Evolutionary conservation across 2,329 filamentous ascomycete species (phyloP), one percentile per base, ranked within the genome.

Genomic region (Blumeriella jaapii): DNA sequence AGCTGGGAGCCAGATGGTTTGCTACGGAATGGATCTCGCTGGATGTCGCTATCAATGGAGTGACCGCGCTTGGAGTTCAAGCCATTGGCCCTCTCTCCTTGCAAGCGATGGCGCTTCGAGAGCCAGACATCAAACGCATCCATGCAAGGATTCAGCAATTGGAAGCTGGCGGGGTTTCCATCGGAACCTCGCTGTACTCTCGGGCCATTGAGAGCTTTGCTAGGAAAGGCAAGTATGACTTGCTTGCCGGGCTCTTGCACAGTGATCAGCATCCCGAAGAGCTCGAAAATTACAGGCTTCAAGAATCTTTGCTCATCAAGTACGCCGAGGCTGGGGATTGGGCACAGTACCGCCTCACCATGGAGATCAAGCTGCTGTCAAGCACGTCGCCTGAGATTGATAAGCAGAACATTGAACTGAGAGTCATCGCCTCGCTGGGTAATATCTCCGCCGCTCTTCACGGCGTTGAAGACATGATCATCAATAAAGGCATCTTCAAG

Each of bases 1-100:
- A 64, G 1, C 68, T 93, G 18, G 79, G 82, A 12, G 81, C 86
- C n/a, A 72, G 78, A 44, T 75, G 85, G 61, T 87, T 94, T 54
- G 86, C 86, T 7, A 81, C 77, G 2, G 78, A 67, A 38, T 81
- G 82, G 56, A 68, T 91, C 14, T 72, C 78, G 1, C 63, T 86
- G 7, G 75, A 87, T 37, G 71, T 79, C 45, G 74, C 84, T 16
- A 73, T 93, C 36, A 71, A 71, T 20, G 68, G 82, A 5, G 62
- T 91, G 12, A 66, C 70, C 37, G 73, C 81, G 49, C 70, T 93
- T 33, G 82, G 82, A 2, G 63, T 93, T 4, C 65, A 73, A 30
- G 62, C 66, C 22, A 78, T 94, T 42, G 86, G 86, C 0, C 79
- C 85, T 0, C 61, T 80, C 12, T 81, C 84, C 3, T 55, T 94